phyloP scores from a whole-genome alignment of 2,329 filamentous ascomycete species.

The Cordyceps fumosorosea region DNA sequence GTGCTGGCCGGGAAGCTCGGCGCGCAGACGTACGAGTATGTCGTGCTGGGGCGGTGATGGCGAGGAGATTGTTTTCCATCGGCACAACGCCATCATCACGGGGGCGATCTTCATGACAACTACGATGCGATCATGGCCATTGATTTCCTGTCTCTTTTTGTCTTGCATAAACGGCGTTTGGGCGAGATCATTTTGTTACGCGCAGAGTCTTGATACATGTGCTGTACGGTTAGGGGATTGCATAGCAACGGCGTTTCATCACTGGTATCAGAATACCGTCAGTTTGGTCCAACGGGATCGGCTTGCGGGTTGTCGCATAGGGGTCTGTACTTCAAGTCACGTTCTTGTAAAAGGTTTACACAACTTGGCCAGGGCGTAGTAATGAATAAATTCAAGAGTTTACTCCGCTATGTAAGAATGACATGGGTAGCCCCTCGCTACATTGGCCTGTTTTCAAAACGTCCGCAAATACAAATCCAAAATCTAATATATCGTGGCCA shows the following conservation, averaged over 20 bases:
- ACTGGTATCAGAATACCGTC: too few relatives aligned
- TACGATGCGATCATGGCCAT: too few relatives aligned
- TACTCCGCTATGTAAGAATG: constrained; percentile 9
- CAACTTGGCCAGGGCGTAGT: not conserved
- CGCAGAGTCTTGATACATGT: too few relatives aligned
- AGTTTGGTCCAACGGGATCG: too few relatives aligned
- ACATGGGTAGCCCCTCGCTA: constrained; percentile 7
- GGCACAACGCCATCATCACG: too few relatives aligned
- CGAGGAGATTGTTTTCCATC: not conserved
- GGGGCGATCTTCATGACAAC: too few relatives aligned
- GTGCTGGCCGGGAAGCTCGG: constrained; percentile 41
- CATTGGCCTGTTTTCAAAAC: not conserved
- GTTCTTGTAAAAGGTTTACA: not conserved
- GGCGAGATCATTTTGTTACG: too few relatives aligned
- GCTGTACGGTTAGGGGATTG: too few relatives aligned
- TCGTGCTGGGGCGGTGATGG: constrained; percentile 34
- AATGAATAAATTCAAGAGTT: constrained; percentile 6
- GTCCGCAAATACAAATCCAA: constrained; percentile 4
- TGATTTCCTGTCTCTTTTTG: too few relatives aligned
- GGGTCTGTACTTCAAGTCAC: not conserved
- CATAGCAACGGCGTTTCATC: too few relatives aligned
- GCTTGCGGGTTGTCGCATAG: too few relatives aligned
- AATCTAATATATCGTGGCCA: not conserved
- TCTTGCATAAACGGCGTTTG: too few relatives aligned
- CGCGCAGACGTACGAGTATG: constrained; percentile 38